Evolutionary conservation across 2,329 filamentous ascomycete species (phyloP), one percentile per base, ranked within the genome.

Genomic region (Diaporthe destruens): DNA sequence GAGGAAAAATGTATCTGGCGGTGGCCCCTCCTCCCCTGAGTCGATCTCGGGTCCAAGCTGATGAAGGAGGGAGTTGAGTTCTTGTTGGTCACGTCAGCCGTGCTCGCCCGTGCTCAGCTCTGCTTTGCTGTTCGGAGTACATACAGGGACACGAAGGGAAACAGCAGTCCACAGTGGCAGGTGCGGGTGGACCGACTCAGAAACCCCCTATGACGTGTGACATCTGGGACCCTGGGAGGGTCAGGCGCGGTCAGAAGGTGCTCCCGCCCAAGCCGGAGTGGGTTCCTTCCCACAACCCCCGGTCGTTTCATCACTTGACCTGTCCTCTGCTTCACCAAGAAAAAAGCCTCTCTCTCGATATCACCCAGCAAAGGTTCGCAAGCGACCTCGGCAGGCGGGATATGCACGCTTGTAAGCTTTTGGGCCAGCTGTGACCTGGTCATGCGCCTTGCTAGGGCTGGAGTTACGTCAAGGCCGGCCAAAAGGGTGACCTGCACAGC

Each of bases 271-370:
- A 36, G 59, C 59, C 59, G 61, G 53, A 34, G 61, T 65, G 61
- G 61, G 61, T 51, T 51, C 44, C 42, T 51, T 51, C 29, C 20
- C 47, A 39, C 6, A 6, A 18, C 23, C 61, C 61, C 61, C 47
- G 61, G 61, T 66, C 61, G 61, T 66, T 66, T 66, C 61, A 66
- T 53, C 61, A 66, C 61, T 66, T 66, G 61, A 66, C 39, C 61
- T 53, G 2, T 66, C 32, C 20, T 53, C 39, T 51, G 59, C 59
- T 20, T 49, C 59, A 18, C 12, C 44, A 23, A 47, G 16, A 42
- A 12, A 59, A 3, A 20, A 32, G 25, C n/a, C n/a, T n/a, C n/a
- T n/a, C n/a, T 20, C 12, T 25, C 61, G 44, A 36, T 29, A 39
- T 65, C 32, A 44, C 51, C 61, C 25, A 51, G 8, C 29, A 2